Conservation (phyloP, 2,329 filamentous ascomycete genomes). For the Colletotrichum sp. region DNA sequence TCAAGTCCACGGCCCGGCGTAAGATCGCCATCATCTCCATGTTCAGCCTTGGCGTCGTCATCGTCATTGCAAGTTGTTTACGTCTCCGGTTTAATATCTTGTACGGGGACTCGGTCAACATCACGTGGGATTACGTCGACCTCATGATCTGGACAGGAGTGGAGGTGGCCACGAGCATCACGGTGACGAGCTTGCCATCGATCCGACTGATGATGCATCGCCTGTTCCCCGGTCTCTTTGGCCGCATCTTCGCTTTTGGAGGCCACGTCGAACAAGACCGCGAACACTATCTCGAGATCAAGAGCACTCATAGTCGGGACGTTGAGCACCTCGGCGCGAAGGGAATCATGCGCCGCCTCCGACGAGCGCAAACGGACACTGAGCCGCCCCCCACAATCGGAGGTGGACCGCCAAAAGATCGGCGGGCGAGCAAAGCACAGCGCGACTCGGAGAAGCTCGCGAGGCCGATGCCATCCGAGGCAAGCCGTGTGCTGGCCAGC, state of each 20-base stretch:
- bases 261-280: constrained; percentile 4
- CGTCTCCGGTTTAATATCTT: constrained; percentile 36
- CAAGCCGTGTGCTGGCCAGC: not conserved
- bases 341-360: not conserved
- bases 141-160: constrained; percentile 45
- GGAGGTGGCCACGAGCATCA: constrained; percentile 43
- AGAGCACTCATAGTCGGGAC: not conserved
- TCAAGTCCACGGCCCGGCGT: constrained; percentile 43
- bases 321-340: not conserved
- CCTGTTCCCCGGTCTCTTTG: not conserved
- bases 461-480: not conserved
- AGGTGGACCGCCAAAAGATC: not conserved
- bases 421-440: not conserved
- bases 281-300: not conserved
- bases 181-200: constrained; percentile 43
- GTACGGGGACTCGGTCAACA: constrained; percentile 36
- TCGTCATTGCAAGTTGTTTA: constrained; percentile 36
- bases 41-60: constrained; percentile 47
- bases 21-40: constrained; percentile 48
- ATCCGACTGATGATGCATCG: constrained; percentile 35
- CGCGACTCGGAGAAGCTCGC: not conserved
- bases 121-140: constrained; percentile 45
- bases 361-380: not conserved
- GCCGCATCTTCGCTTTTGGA: not conserved
- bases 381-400: not conserved